These are phyloP conservation scores for Ophiostoma ulmi DNA, from an alignment of 2,329 filamentous ascomycete genomes.

Conservation along the genomic window DNA sequence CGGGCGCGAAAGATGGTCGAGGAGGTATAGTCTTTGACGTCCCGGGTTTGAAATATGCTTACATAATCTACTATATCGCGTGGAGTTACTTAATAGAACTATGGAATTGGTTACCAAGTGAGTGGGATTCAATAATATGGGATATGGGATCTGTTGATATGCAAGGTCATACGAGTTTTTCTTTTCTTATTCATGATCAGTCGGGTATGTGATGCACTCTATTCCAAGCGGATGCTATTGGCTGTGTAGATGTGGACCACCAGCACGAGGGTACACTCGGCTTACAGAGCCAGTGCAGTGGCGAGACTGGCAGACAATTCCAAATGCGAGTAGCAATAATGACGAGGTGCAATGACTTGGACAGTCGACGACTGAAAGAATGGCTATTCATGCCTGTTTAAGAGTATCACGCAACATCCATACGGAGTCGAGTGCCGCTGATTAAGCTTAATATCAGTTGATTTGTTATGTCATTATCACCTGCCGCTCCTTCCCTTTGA, in stretches of 20 bases:
- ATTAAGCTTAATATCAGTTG: not conserved
- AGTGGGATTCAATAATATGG: too few species aligned
- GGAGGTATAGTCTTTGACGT: slow-evolving; percentile 39
- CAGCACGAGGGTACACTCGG: too few species aligned
- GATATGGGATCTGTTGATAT: not conserved
- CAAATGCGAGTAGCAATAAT: too few species aligned
- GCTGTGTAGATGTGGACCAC: too few species aligned
- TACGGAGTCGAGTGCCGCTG: too few species aligned
- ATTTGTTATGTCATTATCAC: not conserved
- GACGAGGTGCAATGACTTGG: not conserved
- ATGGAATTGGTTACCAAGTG: too few species aligned
- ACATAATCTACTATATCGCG: too few species aligned
- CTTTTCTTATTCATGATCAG: not conserved
- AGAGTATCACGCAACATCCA: not conserved
- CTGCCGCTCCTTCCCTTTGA: too few species aligned
- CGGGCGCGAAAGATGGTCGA: slow-evolving; percentile 49
- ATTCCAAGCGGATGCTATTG: not conserved
- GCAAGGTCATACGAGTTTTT: not conserved
- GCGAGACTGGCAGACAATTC: not conserved
- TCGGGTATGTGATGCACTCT: not conserved
- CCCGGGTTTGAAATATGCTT: not conserved
- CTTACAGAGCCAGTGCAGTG: not conserved
- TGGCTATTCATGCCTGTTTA: not conserved
- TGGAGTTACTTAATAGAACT: too few species aligned
- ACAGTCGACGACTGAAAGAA: not conserved